Conservation (phyloP, 257 asterid genomes). For the Nyctanthes arbortristis region DNA sequence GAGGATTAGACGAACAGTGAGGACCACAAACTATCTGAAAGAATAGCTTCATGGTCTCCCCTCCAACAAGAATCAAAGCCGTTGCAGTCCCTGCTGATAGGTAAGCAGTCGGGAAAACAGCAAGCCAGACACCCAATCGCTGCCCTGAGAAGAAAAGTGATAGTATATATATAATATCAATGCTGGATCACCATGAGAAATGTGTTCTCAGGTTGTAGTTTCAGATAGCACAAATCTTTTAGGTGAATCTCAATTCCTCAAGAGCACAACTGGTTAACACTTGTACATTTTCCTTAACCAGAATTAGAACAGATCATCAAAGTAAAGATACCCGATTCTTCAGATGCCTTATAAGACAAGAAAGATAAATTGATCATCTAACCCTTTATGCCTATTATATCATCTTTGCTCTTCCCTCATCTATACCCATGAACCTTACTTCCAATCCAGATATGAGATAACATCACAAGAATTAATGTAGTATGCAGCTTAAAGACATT, state of each 20-base stretch:
- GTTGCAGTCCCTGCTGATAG: conserved; percentile 98
- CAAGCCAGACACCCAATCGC: conserved; percentile 94
- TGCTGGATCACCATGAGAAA: neutral
- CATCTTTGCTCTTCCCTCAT: neutral
- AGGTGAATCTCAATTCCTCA: neutral
- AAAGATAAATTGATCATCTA: neutral
- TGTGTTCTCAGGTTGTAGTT: neutral
- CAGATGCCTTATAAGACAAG: neutral
- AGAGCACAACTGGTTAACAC: neutral
- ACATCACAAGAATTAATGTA: neutral
- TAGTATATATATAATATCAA: neutral
- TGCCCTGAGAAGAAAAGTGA: conserved; percentile 56
- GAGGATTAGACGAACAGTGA: conserved; percentile 80
- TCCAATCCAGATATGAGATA: neutral
- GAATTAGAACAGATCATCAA: neutral
- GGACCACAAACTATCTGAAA: conserved; percentile 96
- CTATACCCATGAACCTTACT: neutral
- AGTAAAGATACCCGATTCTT: neutral
- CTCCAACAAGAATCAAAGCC: conserved; percentile 91
- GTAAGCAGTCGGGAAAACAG: conserved; percentile 95
- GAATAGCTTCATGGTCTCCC: conserved; percentile 98
- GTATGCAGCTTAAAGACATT: neutral
- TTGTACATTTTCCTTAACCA: neutral
- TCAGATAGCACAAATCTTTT: neutral
- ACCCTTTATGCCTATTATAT: neutral